Evolutionary conservation across 2,329 filamentous ascomycete genomes (phyloP), one percentile per base, ranked within the genome.

Genomic region (Alternaria dauci): DNA sequence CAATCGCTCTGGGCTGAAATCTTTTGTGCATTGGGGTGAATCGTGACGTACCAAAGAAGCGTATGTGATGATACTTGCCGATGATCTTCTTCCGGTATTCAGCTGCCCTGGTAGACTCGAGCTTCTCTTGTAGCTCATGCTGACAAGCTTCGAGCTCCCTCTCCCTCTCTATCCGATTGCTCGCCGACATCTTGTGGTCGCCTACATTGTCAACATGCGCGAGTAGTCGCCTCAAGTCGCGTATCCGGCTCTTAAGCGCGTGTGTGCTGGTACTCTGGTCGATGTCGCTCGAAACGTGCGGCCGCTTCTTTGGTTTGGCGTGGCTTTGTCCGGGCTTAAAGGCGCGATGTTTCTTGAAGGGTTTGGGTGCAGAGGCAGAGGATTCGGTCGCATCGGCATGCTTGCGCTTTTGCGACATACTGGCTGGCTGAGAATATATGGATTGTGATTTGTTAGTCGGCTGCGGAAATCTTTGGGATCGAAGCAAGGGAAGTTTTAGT

Each of bases 41-140:
- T n/a, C 12, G 30, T 28, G 1, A 71, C 85, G 52, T 82, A 91
- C 91, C 92, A 78, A 94, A 94, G 76, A 95, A 95, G 28, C 92
- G 84, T 52, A 94, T 87, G 86, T 92, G 94, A 76, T 94, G 91
- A 71, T 93, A 95, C 76, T 89, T 91, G 52, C 83, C 83, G 63
- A 94, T 93, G 86, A 94, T 92, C 60, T 87, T 84, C 67, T 87
- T 85, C 73, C 84, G 84, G 79, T 88, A 89, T 70, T 88, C 87
- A 59, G 84, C 83, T 60, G 86, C 81, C 48, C 85, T 83, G 63
- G 86, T 83, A 5, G 79, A 66, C 38, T 60, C 63, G 16, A 64
- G 58, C 67, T 76, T 77, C 62, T 77, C 74, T 25, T 60, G 82
- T 59, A 94, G 82, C 71, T 91, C 89, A 65, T 86, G 82, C 76